These are phyloP conservation scores for Moricandia arvensis DNA, from an alignment of 345 rosid genomes.

Conservation along the genomic window DNA sequence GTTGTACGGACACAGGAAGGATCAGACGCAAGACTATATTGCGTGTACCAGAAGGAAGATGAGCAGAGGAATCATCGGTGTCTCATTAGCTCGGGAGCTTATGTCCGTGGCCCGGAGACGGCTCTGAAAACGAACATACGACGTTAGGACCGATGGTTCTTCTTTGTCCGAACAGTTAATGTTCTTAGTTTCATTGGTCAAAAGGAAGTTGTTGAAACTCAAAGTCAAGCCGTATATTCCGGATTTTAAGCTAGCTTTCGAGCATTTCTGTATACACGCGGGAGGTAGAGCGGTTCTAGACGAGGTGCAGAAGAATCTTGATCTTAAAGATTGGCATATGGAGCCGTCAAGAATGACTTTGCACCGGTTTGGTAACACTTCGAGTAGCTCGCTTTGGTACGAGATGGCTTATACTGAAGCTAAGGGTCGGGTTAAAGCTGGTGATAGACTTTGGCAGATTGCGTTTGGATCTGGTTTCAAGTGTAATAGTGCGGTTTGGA, in stretches of 20 bases:
- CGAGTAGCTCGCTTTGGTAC: conserved; percentile 92
- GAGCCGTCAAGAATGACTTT: conserved; percentile 94
- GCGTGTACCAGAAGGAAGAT: conserved; percentile 85
- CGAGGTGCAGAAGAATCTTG: conserved; percentile 71
- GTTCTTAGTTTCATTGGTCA: conserved; percentile 58
- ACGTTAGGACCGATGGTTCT: conserved; percentile 83
- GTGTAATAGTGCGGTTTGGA: conserved; percentile 95
- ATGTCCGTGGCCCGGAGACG: conserved; percentile 96
- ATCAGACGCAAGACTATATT: conserved; percentile 62
- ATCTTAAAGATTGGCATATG: conserved; percentile 80
- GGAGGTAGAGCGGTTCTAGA: conserved; percentile 87
- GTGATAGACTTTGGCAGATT: conserved; percentile 92
- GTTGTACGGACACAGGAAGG: conserved; percentile 85
- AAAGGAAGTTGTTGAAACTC: conserved; percentile 53
- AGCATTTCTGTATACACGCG: conserved; percentile 87
- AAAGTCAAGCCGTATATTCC: conserved; percentile 78
- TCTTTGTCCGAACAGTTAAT: conserved; percentile 65
- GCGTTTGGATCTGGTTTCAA: conserved; percentile 97
- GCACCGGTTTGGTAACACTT: conserved; percentile 86
- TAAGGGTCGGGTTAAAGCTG: conserved; percentile 64
- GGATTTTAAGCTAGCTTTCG: conserved; percentile 84
- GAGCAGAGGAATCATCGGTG: conserved; percentile 64
- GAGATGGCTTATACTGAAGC: conserved; percentile 88
- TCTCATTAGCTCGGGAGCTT: conserved; percentile 75
- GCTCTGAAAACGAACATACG: conserved; percentile 87